phyloP scores from a whole-genome alignment of 2,329 filamentous ascomycete genomes.

The Aspergillus fijiensis region DNA sequence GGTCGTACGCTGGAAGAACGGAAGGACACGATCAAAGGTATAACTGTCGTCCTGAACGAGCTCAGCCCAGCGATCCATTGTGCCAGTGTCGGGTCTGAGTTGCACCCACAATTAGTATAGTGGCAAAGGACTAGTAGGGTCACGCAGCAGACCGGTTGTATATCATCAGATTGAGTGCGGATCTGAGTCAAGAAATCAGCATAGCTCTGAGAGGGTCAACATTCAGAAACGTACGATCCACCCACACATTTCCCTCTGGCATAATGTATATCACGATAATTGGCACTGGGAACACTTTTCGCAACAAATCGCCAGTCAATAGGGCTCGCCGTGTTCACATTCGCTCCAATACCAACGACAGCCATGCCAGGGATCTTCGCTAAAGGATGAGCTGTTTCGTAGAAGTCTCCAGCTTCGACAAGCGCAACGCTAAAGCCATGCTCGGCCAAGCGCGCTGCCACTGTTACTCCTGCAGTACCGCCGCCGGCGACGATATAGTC shows the following conservation, averaged over 20 bases:
- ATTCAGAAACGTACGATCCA: constrained; percentile 26
- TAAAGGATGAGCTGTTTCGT: constrained; percentile 55
- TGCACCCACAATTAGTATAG: neutral
- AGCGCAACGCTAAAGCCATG: constrained; percentile 43
- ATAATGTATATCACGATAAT: constrained; percentile 34
- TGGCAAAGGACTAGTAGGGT: neutral
- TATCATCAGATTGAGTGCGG: constrained; percentile 35
- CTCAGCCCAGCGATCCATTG: constrained; percentile 36
- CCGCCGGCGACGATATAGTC: constrained; percentile 39
- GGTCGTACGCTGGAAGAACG: constrained; percentile 30
- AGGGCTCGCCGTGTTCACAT: constrained; percentile 40
- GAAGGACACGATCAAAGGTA: constrained; percentile 30
- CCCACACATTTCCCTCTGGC: constrained; percentile 31
- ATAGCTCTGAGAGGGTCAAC: neutral
- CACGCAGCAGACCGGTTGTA: constrained; percentile 29
- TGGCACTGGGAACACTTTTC: constrained; percentile 51
- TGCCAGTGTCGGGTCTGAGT: constrained; percentile 25
- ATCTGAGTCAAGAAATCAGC: constrained; percentile 18
- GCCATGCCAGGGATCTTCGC: constrained; percentile 44
- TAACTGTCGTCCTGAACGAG: constrained; percentile 34
- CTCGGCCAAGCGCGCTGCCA: constrained; percentile 55
- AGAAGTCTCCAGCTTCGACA: constrained; percentile 45
- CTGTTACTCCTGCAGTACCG: constrained; percentile 41
- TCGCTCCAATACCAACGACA: constrained; percentile 24
- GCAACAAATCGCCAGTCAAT: constrained; percentile 51